Base-by-base conservation (phyloP, 2,329 filamentous ascomycete genomes). In the Fonsecaea pedrosoi region DNA sequence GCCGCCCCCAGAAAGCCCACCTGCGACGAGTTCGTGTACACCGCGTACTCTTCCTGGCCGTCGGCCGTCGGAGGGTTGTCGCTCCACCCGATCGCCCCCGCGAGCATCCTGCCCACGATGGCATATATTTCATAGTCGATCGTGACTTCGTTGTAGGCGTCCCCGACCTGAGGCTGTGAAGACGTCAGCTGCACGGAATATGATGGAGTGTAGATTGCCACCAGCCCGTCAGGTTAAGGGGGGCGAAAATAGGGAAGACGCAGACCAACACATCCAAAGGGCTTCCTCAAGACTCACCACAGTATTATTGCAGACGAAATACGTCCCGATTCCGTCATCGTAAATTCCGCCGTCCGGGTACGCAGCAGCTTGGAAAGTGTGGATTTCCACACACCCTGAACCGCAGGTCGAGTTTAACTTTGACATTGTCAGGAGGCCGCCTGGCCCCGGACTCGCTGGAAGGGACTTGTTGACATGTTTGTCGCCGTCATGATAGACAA, bases 251-350 rank as follows among this genome's bases (percentile, higher is more conserved):
- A 18, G 6, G 25, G 9, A 50, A 12, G 18, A 50, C 12, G 15
- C n/a, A 48, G 4, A 10, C 5, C n/a, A 21, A 2, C 42, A n/a
- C 8, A 50, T 25, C 6, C 30, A 25, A 25, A 30, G 45, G 21
- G 45, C 30, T 32, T 32, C 30, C 30, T 32, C 9, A 50, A 5
- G 12, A 50, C 45, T 30, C 9, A 50, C 45, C 25, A 72, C 65
- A n/a, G 65, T 72, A 40, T 71, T 71, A 55, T 68, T 69, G 63
- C 70, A 72, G 18, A 58, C 55, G 50, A 68, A 72, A 42, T 62
- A 72, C 5, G 53, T 42, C 21, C 56, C 68, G 32, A 56, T 57
- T 18, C n/a, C 18, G n/a, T 48, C 38, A 30, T 68, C 54, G 8
- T 62, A 54, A 30, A 35, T 37, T 9, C 48, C 42, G 37, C 8